Evolutionary conservation across 805 yeast species (phyloP), one percentile per base, ranked within the genome.

Genomic region (Schwanniomyces polymorphus): DNA sequence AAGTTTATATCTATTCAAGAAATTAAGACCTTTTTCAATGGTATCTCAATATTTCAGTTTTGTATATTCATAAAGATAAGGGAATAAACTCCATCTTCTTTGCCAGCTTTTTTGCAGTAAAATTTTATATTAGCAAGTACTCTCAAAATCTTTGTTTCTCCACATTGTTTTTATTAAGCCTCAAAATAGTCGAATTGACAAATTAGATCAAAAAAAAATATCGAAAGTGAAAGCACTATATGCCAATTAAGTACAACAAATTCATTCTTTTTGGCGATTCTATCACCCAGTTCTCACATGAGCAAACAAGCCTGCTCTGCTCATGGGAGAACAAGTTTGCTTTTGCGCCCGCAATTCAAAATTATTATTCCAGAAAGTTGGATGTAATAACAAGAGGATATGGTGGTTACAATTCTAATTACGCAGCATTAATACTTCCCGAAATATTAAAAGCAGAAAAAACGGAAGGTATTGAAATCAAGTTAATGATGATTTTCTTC

Each of bases 301-400:
- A 21, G 23, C 23, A 21, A n/a, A n/a, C n/a, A n/a, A n/a, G n/a
- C n/a, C 53, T 65, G 80, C 27, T 76, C 59, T 56, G 64, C 71
- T 41, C 74, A 72, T 14, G 53, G 11, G 29, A 49, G 4, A 39
- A 42, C 44, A 57, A 68, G n/a, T 83, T 80, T 58, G 69, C 75
- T 5, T 59, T 78, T 27, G 82, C 81, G 2, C 73, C 86, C 0
- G 83, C 78, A 0, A 57, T 85, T 23, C 74, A 68, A 33, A 57
- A 72, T 45, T 54, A 11, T n/a, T 87, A 88, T 60, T 64, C 74
- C 1, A 74, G 96, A 40, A 79, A 75, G 58, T 55, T 88, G 41
- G 92, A 88, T 52, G 70, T 91, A 2, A 58, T 90, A 1, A 83
- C 80, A 34, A 71, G 96, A 49, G 97, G 97, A 0, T 88, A 71